A percentile compares a stretch with the other conserved stretches of the same genome.
Conservation (phyloP, 306 rosid genomes). For the cucumber (Cucumis sativus) region DNA sequence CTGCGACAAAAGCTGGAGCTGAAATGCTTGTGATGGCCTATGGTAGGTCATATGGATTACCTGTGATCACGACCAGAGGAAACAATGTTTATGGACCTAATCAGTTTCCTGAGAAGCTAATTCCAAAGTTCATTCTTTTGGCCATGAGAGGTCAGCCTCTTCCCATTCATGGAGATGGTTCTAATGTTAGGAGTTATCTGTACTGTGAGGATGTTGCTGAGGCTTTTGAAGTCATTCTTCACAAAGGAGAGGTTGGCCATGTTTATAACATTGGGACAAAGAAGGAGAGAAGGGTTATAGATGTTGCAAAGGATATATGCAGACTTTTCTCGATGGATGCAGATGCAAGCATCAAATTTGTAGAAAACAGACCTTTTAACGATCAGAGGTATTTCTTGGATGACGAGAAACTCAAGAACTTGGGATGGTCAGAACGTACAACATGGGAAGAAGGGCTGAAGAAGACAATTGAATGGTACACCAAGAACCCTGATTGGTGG, state of each 20-base stretch:
- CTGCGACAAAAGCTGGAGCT: constrained; percentile 59
- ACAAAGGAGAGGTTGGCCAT: constrained; percentile 54
- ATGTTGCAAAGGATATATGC: constrained; percentile 45
- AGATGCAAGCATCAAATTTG: constrained; percentile 29
- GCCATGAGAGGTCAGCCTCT: constrained; percentile 54
- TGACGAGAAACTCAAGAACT: constrained; percentile 28
- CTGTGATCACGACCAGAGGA: constrained; percentile 53
- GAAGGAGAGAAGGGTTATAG: constrained; percentile 51
- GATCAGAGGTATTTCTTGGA: constrained; percentile 54
- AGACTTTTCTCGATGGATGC: constrained; percentile 29
- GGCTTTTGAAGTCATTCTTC: constrained; percentile 54
- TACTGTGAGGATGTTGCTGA: constrained; percentile 62
- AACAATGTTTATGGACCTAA: constrained; percentile 57
- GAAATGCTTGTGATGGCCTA: constrained; percentile 66
- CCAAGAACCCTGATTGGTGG: constrained; percentile 37
- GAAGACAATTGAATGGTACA: constrained; percentile 35
- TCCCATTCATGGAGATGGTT: constrained; percentile 58
- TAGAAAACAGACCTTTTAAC: constrained; percentile 48
- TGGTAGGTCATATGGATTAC: constrained; percentile 49
- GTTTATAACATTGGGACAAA: constrained; percentile 49
- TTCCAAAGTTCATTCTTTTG: constrained; percentile 48
- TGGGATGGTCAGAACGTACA: constrained; percentile 32
- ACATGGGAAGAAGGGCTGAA: constrained; percentile 34
- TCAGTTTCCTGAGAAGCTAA: constrained; percentile 51
- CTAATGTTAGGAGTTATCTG: constrained; percentile 50